A percentile compares a stretch with the other conserved stretches of the same genome.
phyloP scores from a whole-genome alignment of 768 basidiomycete genomes.

The Tulasnella sp. region DNA sequence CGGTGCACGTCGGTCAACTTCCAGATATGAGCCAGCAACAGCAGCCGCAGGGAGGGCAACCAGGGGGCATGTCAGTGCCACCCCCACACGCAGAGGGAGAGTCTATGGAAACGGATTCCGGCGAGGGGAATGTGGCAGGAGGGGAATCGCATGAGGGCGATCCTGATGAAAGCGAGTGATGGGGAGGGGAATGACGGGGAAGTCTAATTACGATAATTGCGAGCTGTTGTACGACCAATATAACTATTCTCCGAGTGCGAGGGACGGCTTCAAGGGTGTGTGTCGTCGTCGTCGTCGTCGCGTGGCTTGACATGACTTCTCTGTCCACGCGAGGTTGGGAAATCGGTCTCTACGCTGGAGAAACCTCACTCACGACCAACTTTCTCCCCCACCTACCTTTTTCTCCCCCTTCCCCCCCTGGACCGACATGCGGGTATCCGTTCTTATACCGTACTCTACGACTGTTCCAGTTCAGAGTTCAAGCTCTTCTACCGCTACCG shows the following conservation, averaged over 20 bases:
- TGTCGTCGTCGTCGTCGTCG: neutral
- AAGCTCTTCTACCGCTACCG: neutral
- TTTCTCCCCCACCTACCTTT: neutral
- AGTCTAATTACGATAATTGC: neutral
- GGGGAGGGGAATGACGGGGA: neutral
- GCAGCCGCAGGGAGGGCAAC: slow-evolving; percentile 12
- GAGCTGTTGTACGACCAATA: neutral
- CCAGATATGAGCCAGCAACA: slow-evolving; percentile 2
- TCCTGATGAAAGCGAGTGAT: neutral
- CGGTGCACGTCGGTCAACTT: slow-evolving; percentile 21
- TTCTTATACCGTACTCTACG: slow-evolving; percentile 22
- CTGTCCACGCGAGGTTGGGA: neutral
- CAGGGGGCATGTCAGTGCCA: neutral
- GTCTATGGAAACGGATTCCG: neutral
- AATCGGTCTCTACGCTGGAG: neutral
- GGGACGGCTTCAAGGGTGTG: neutral
- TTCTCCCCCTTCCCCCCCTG: neutral
- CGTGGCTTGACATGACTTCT: neutral
- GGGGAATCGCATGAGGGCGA: slow-evolving; percentile 5
- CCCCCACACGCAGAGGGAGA: neutral
- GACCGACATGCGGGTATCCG: slow-evolving; percentile 13
- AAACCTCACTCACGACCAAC: neutral
- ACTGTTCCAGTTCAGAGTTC: neutral
- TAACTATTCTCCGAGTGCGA: neutral
- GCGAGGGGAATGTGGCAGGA: neutral